Evolutionary conservation across 768 basidiomycete species (phyloP).

Genomic region (Lanmaoa rubissima): DNA sequence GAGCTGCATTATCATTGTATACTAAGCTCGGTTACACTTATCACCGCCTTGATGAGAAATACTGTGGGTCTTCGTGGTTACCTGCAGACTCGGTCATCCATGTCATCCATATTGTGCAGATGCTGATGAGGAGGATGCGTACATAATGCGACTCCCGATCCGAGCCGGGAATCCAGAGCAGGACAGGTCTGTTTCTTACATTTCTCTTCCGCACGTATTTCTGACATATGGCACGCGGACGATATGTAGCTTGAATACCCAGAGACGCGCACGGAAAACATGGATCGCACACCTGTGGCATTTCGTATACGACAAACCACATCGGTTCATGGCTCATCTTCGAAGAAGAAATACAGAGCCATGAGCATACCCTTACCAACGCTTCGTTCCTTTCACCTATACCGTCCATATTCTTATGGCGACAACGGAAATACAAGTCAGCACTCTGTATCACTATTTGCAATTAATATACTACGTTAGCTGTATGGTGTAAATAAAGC

Average conservation of each 20-base stretch:
- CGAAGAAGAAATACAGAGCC: slow-evolving; percentile 6
- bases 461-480: slow-evolving; percentile 4
- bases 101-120: slow-evolving; percentile 15
- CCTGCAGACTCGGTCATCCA: not conserved
- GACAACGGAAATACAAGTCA: not conserved
- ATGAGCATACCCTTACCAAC: slow-evolving; percentile 7
- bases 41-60: slow-evolving; percentile 15
- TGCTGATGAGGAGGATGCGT: slow-evolving; percentile 27
- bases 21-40: slow-evolving; percentile 24
- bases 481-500: not conserved
- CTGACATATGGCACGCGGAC: not conserved
- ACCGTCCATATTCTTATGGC: not conserved
- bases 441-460: not conserved
- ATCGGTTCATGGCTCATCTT: slow-evolving; percentile 11
- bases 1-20: slow-evolving; percentile 23
- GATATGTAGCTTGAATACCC: slow-evolving; percentile 2
- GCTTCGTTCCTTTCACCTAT: not conserved
- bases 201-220: not conserved
- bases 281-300: slow-evolving; percentile 16
- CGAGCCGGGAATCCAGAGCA: not conserved
- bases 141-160: slow-evolving; percentile 22
- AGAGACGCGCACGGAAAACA: slow-evolving; percentile 1
- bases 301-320: slow-evolving; percentile 12
- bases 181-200: slow-evolving; percentile 11
- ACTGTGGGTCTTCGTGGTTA: slow-evolving; percentile 23